phyloP scores from a whole-genome alignment of 2,329 filamentous ascomycete genomes.

The Mycogone perniciosa region DNA sequence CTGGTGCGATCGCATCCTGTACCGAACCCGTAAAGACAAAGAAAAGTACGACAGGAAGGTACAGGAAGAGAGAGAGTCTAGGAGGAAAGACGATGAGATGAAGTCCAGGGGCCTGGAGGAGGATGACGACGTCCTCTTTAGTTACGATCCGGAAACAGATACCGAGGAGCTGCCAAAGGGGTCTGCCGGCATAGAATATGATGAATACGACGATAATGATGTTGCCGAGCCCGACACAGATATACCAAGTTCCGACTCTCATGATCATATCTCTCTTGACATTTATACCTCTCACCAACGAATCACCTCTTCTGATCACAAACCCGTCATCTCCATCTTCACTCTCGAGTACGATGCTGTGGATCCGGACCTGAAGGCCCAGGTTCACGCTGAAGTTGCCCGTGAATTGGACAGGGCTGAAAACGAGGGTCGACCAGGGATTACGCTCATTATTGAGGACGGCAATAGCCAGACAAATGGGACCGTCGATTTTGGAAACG shows the following conservation, averaged over 20 bases:
- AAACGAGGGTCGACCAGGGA: slow-evolving; percentile 77
- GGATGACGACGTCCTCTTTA: slow-evolving; percentile 81
- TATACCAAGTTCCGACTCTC: slow-evolving; percentile 51
- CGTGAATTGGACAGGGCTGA: slow-evolving; percentile 83
- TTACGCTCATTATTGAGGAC: slow-evolving; percentile 75
- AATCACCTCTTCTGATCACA: slow-evolving; percentile 90
- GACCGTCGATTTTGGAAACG: slow-evolving; percentile 70
- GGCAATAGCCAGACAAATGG: slow-evolving; percentile 37
- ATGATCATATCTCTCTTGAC: slow-evolving; percentile 49
- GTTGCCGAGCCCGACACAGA: slow-evolving; percentile 41
- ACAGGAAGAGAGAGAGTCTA: slow-evolving; percentile 59
- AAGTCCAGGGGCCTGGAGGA: slow-evolving; percentile 69
- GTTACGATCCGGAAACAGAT: slow-evolving; percentile 81
- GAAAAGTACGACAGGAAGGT: slow-evolving; percentile 57
- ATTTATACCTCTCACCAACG: slow-evolving; percentile 84
- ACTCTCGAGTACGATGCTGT: slow-evolving; percentile 80
- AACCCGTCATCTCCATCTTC: slow-evolving; percentile 80
- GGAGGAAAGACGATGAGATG: slow-evolving; percentile 78
- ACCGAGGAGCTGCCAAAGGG: slow-evolving; percentile 35
- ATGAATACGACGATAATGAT: slow-evolving; percentile 49
- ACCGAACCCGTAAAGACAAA: slow-evolving; percentile 66
- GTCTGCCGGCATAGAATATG: slow-evolving; percentile 46
- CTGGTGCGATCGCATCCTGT: slow-evolving; percentile 95
- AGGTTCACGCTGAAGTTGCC: slow-evolving; percentile 79
- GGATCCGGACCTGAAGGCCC: slow-evolving; percentile 75